Percentiles rank a stretch among this genome's conserved stretches.
phyloP scores from a whole-genome alignment of 2,329 filamentous ascomycete species.

The Teratosphaeria viscida region DNA sequence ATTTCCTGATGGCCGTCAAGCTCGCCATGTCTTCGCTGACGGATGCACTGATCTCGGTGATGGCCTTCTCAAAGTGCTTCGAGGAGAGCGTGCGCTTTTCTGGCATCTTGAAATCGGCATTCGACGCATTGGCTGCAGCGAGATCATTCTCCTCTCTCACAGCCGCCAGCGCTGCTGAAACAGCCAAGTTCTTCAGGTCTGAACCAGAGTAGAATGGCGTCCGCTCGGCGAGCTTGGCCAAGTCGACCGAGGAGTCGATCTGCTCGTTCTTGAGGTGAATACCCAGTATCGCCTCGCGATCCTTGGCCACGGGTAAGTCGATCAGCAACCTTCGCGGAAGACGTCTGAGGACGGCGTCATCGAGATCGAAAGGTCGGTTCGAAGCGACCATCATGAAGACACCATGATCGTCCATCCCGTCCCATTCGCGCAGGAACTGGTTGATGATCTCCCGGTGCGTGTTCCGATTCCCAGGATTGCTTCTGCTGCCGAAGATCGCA shows the following conservation, averaged over 20 bases:
- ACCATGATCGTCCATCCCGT: conserved; percentile 67
- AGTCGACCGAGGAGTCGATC: conserved; percentile 50
- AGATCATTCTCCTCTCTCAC: conserved; percentile 61
- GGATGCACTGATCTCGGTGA: conserved; percentile 82
- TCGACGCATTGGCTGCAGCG: conserved; percentile 12
- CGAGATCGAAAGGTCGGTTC: conserved; percentile 88
- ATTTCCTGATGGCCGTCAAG: conserved; percentile 78
- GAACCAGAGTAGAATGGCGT: conserved; percentile 74
- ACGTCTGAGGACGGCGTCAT: conserved; percentile 73
- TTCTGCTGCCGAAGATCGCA: conserved; percentile 72
- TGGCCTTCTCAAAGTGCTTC: conserved; percentile 72
- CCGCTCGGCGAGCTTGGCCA: conserved; percentile 52
- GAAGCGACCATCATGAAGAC: conserved; percentile 98
- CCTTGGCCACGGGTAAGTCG: conserved; percentile 57
- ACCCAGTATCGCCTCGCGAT: conserved; percentile 57
- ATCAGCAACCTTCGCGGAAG: conserved; percentile 63
- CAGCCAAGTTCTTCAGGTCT: conserved; percentile 72
- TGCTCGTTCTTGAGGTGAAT: conserved; percentile 62
- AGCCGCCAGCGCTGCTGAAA: conserved; percentile 68
- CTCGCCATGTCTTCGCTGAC: conserved; percentile 90
- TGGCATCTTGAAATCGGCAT: conserved; percentile 48
- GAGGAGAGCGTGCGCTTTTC: conserved; percentile 54
- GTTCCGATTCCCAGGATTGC: conserved; percentile 53
- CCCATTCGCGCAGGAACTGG: conserved; percentile 94
- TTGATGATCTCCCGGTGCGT: conserved; percentile 86